Conservation (phyloP, 2,329 filamentous ascomycete genomes). For the Fusarium guadeloupense region DNA sequence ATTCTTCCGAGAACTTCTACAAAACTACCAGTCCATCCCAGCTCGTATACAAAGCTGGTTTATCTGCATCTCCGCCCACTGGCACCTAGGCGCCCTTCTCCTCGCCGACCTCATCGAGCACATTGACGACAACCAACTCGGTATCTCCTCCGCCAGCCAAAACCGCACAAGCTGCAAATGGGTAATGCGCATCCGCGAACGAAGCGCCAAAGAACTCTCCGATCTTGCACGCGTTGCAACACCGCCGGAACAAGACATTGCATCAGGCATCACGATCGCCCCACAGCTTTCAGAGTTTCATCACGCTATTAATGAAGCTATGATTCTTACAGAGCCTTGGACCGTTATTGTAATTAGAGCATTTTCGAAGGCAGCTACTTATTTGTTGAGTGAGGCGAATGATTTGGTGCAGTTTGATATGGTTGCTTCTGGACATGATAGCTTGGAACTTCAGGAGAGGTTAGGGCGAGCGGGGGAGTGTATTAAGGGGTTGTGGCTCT, state of each 20-base stretch:
- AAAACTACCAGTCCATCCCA: conserved; percentile 59
- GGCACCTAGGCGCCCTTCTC: conserved; percentile 65
- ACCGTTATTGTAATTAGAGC: conserved; percentile 62
- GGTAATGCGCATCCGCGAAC: conserved; percentile 51
- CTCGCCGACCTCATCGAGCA: conserved; percentile 63
- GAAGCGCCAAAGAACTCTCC: conserved; percentile 56
- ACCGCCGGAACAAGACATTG: conserved; percentile 28
- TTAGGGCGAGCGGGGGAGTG: conserved; percentile 56
- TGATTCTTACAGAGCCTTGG: conserved; percentile 67
- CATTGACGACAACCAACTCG: conserved; percentile 53
- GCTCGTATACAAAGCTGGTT: conserved; percentile 67
- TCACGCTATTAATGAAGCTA: conserved; percentile 61
- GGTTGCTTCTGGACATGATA: conserved; percentile 33
- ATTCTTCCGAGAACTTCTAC: conserved; percentile 61
- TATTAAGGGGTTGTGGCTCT: conserved; percentile 61
- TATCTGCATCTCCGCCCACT: conserved; percentile 63
- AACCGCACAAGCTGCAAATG: conserved; percentile 45
- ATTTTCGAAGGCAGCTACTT: conserved; percentile 57
- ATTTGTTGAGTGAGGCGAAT: conserved; percentile 48
- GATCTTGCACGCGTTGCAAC: conserved; percentile 59
- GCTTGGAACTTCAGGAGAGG: conserved; percentile 41
- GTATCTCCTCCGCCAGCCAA: conserved; percentile 26
- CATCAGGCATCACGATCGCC: neutral
- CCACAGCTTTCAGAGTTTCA: conserved; percentile 55
- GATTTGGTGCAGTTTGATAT: conserved; percentile 33